These are phyloP conservation scores for Brasilioporus rufonigricans DNA, from an alignment of 768 basidiomycete genomes.

Conservation along the genomic window DNA sequence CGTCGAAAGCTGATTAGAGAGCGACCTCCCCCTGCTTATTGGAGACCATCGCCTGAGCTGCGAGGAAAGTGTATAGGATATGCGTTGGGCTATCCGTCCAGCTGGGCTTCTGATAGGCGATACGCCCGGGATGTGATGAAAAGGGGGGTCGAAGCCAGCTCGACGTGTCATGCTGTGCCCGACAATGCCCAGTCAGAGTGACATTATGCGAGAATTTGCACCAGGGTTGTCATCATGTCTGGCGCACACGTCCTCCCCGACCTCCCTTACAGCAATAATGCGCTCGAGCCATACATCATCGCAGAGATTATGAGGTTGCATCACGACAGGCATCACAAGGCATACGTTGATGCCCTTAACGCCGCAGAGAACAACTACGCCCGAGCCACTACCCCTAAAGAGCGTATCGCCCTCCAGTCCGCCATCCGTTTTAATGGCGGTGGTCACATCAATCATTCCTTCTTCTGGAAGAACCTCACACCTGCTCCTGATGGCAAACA, in stretches of 20 bases:
- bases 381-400: conserved; percentile 63
- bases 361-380: conserved; percentile 74
- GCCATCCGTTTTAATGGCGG: conserved; percentile 27
- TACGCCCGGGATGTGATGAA: conserved; percentile 31
- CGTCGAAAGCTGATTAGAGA: conserved; percentile 13
- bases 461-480: conserved; percentile 96
- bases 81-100: conserved; percentile 32
- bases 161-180: conserved; percentile 21
- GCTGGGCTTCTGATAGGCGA: conserved; percentile 19
- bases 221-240: conserved; percentile 36
- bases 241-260: conserved; percentile 58
- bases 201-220: background rate
- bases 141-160: conserved; percentile 11
- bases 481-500: conserved; percentile 47
- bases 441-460: conserved; percentile 89
- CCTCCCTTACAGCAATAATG: conserved; percentile 82
- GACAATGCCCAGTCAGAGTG: background rate
- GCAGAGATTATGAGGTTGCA: conserved; percentile 91
- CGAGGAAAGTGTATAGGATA: conserved; percentile 30
- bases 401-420: conserved; percentile 29
- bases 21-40: conserved; percentile 26
- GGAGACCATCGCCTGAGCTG: conserved; percentile 23
- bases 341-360: conserved; percentile 78
- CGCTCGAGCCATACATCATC: conserved; percentile 91
- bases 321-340: conserved; percentile 94